A percentile compares a stretch with the other conserved stretches of the same genome.
phyloP scores from a whole-genome alignment of 805 yeast genomes.

The Pichia heedii region DNA sequence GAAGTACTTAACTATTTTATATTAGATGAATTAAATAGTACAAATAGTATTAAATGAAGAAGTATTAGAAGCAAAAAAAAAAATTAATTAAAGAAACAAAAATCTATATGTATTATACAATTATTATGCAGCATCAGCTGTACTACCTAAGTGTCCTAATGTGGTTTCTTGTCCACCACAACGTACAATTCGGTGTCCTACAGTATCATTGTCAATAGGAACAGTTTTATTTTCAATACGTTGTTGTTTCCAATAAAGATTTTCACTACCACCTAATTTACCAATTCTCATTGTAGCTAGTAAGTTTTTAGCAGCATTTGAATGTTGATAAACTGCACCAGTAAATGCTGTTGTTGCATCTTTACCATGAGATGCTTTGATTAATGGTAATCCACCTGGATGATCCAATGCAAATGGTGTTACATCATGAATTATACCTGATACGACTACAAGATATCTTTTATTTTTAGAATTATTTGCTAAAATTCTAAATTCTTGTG shows the following conservation, averaged over 20 bases:
- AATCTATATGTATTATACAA: neutral
- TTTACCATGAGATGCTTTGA: conserved; percentile 76
- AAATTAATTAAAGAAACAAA: too few relatives aligned
- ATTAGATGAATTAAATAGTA: too few relatives aligned
- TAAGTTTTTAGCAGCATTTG: conserved; percentile 86
- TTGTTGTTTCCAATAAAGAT: conserved; percentile 73
- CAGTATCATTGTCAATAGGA: conserved; percentile 43
- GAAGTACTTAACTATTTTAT: too few relatives aligned
- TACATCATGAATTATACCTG: conserved; percentile 89
- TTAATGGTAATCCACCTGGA: conserved; percentile 84
- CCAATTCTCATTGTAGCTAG: conserved; percentile 93
- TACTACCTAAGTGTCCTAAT: conserved; percentile 35
- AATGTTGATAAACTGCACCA: conserved; percentile 90
- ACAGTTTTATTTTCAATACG: conserved; percentile 57
- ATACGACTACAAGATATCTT: conserved; percentile 64
- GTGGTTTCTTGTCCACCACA: conserved; percentile 53
- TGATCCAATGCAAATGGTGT: conserved; percentile 86
- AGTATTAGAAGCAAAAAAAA: neutral
- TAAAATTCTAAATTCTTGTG: conserved; percentile 36
- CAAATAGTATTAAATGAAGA: neutral
- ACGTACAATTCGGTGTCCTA: conserved; percentile 47
- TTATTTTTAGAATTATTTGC: conserved; percentile 22
- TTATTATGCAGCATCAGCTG: conserved; percentile 49
- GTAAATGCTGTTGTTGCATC: conserved; percentile 92
- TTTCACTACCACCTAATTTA: conserved; percentile 73